Conservation (phyloP, 768 basidiomycete species). For the Tylopilus intermedius region DNA sequence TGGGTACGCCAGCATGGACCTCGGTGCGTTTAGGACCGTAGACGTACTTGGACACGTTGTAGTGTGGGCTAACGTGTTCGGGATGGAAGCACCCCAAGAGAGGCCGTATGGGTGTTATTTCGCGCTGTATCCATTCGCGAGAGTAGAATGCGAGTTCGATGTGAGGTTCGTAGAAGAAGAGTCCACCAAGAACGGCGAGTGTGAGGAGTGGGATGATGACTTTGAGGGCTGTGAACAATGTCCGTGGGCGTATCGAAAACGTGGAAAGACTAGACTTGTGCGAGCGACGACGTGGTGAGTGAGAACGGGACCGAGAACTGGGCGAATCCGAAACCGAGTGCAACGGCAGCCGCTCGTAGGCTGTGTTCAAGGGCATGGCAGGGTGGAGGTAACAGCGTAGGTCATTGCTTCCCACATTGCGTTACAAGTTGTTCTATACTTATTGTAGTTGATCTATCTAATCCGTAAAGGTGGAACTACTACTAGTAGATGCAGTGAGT, state of each 20-base stretch:
- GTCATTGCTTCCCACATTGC: not conserved
- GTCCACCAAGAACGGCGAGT: slow-evolving; percentile 41
- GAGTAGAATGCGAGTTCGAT: slow-evolving; percentile 79
- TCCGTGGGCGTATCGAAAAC: slow-evolving; percentile 33
- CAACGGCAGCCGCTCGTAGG: slow-evolving; percentile 49
- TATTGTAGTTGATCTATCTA: not conserved
- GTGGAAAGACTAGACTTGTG: slow-evolving; percentile 23
- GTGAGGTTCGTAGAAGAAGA: slow-evolving; percentile 74
- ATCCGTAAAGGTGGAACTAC: too few species aligned
- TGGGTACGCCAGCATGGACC: slow-evolving; percentile 73
- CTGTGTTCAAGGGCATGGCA: slow-evolving; percentile 34
- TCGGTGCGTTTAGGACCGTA: slow-evolving; percentile 62
- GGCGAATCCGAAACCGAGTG: slow-evolving; percentile 36
- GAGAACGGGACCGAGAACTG: slow-evolving; percentile 24
- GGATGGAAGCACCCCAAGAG: slow-evolving; percentile 74
- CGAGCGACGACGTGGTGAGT: slow-evolving; percentile 23
- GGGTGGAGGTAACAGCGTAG: not conserved
- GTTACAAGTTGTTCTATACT: too few species aligned
- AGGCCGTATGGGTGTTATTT: slow-evolving; percentile 61
- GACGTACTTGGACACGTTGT: slow-evolving; percentile 63
- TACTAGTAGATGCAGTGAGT: not conserved
- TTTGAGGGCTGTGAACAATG: slow-evolving; percentile 39
- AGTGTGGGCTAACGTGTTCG: slow-evolving; percentile 52
- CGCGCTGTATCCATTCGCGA: slow-evolving; percentile 66
- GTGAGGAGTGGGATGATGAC: slow-evolving; percentile 35